These are phyloP conservation scores for Pythium aristosporum DNA, from an alignment of 352 stramenopile genomes.

Conservation along the genomic window DNA sequence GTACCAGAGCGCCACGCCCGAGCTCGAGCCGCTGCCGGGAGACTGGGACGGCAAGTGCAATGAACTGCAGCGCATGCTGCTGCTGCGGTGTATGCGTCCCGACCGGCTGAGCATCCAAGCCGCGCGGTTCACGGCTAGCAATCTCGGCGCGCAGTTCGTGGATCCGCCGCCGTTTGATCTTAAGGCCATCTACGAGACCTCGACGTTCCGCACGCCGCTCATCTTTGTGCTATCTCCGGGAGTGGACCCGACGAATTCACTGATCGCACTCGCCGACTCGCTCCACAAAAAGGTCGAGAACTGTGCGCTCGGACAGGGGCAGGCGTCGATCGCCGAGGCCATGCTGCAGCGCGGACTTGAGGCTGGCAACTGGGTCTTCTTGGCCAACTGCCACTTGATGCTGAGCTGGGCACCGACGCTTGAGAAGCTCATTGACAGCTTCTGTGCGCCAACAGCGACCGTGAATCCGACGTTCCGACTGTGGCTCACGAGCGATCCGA, in stretches of 20 bases:
- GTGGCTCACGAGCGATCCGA: conserved; percentile 93
- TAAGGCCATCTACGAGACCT: conserved; percentile 87
- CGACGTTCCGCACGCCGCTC: conserved; percentile 87
- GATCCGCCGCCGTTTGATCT: conserved; percentile 94
- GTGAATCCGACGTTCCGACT: conserved; percentile 91
- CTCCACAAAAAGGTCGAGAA: conserved; percentile 89
- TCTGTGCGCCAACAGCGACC: conserved; percentile 48
- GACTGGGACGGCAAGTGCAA: conserved; percentile 94
- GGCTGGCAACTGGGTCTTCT: conserved; percentile 93
- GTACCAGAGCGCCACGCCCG: conserved; percentile 87
- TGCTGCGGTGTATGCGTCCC: conserved; percentile 91
- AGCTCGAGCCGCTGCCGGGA: conserved; percentile 88
- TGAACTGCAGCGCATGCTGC: conserved; percentile 91
- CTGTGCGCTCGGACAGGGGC: conserved; percentile 92
- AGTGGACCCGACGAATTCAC: conserved; percentile 92
- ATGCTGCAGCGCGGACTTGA: conserved; percentile 87
- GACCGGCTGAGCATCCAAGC: conserved; percentile 93
- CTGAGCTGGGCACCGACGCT: conserved; percentile 93
- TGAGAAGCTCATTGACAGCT: conserved; percentile 94
- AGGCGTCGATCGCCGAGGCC: conserved; percentile 89
- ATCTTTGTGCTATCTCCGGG: conserved; percentile 96
- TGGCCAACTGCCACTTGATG: conserved; percentile 97
- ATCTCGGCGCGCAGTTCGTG: conserved; percentile 91
- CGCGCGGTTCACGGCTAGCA: conserved; percentile 87
- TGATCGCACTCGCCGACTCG: conserved; percentile 84